phyloP scores from a whole-genome alignment of 257 asterid genomes.

The Fraxinus quadrangulata region DNA sequence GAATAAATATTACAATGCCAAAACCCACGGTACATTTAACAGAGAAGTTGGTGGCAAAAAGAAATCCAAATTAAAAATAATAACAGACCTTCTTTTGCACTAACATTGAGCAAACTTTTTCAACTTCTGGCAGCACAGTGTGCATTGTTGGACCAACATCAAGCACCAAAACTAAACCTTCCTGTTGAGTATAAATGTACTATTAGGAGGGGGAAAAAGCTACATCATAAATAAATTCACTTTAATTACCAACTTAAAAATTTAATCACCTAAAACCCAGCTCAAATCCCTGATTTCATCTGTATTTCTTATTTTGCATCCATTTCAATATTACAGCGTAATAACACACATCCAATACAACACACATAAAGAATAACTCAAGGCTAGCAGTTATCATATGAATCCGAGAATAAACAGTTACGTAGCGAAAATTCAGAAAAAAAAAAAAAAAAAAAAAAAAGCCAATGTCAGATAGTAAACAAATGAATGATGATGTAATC shows the following conservation, averaged over 20 bases:
- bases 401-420: neutral
- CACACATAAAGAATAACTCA: neutral
- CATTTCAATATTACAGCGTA: neutral
- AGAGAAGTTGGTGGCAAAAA: neutral
- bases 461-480: too few species aligned
- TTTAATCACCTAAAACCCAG: neutral
- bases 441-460: neutral
- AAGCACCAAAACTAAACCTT: conserved; percentile 71
- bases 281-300: neutral
- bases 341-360: neutral
- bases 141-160: conserved; percentile 97
- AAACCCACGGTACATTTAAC: neutral
- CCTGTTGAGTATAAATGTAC: conserved; percentile 44
- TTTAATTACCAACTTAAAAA: neutral
- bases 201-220: neutral
- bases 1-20: conserved; percentile 11
- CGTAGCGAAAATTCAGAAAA: neutral
- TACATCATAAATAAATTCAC: neutral
- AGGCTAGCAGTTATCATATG: neutral
- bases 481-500: neutral
- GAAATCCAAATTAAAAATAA: neutral
- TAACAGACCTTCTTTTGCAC: conserved; percentile 74
- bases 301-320: neutral
- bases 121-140: conserved; percentile 68
- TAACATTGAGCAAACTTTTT: conserved; percentile 81